Conservation (phyloP, 768 basidiomycete species). For the Mrakia hoshinonis region DNA sequence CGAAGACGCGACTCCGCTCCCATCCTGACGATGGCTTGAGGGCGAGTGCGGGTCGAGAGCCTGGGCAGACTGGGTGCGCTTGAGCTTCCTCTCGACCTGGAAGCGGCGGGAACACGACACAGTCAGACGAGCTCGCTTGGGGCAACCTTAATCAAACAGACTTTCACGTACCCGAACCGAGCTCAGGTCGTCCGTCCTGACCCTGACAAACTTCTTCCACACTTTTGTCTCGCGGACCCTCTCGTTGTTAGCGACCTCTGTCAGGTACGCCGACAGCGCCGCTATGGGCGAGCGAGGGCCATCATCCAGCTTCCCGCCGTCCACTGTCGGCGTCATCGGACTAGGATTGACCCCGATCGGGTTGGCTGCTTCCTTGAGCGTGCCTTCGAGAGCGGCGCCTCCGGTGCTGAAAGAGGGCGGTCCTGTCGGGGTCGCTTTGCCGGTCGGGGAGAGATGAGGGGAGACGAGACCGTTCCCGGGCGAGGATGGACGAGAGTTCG, state of each 20-base stretch:
- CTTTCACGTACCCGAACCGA: slow-evolving; percentile 77
- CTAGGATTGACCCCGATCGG: neutral
- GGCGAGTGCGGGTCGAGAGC: slow-evolving; percentile 6
- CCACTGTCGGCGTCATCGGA: neutral
- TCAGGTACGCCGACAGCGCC: slow-evolving; percentile 68
- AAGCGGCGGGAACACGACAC: neutral
- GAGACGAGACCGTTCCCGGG: neutral
- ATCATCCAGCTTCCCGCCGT: neutral
- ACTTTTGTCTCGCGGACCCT: slow-evolving; percentile 55
- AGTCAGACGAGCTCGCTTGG: neutral
- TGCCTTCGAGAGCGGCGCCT: neutral
- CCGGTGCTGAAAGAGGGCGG: neutral
- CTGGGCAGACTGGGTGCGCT: slow-evolving; percentile 15
- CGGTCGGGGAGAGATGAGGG: neutral
- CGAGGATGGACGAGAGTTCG: slow-evolving; percentile 1
- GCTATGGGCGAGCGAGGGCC: slow-evolving; percentile 32
- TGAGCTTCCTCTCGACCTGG: slow-evolving; percentile 21
- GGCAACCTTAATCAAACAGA: slow-evolving; percentile 47
- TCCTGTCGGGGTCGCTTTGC: neutral
- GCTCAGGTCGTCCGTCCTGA: slow-evolving; percentile 78
- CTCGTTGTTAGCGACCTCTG: slow-evolving; percentile 61
- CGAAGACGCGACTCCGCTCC: neutral
- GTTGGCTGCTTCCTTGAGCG: neutral
- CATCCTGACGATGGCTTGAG: neutral
- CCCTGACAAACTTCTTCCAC: slow-evolving; percentile 79